Base-by-base conservation (phyloP, 78 protist genomes). In the Dictyostelium capitatum region DNA sequence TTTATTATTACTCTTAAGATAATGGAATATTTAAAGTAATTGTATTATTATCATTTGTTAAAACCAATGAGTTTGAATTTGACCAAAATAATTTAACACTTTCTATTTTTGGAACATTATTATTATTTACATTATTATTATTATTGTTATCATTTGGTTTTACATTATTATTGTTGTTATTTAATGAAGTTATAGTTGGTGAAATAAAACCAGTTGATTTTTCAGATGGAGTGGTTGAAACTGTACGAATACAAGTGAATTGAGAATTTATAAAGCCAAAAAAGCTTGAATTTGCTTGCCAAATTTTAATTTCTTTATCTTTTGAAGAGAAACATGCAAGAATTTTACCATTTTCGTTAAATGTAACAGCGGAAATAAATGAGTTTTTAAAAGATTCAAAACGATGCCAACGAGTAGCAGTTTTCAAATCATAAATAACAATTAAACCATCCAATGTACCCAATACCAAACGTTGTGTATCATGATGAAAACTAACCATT, bases 371-470 rank as follows among this genome's bases (percentile, higher is more conserved):
- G 17, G 90, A 65, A 12, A 91, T 59, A 3, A 32, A 51, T 30
- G 59, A 43, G 12, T 81, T 83, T 23, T 77, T 75, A 56, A 81
- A 56, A 1, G 72, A 97, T 46, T 96, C 96, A 17, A 97, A 41
- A 14, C 83, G 48, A 62, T 96, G 95, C 97, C 93, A 91, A 48
- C 89, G 53, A 7, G 98, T 96, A 1, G 97, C 97, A 25, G 97
- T 96, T 78, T 95, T 80, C 83, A 97, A 30, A 41, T 97, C 98
- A 79, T 97, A 97, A 11, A 97, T 64, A 4, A 96, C 81, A 17
- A 97, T 50, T 28, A 62, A 57, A 3, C 98, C 98, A 64, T 95
- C 96, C 37, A 56, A 28, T 23, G 94, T 94, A 41, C 98, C 98
- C 46, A 97, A 64, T 2, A 97, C 95, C 47, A 97, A 62, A 41